phyloP scores from a whole-genome alignment of 2,329 filamentous ascomycete genomes.

The Calonectria naviculata region DNA sequence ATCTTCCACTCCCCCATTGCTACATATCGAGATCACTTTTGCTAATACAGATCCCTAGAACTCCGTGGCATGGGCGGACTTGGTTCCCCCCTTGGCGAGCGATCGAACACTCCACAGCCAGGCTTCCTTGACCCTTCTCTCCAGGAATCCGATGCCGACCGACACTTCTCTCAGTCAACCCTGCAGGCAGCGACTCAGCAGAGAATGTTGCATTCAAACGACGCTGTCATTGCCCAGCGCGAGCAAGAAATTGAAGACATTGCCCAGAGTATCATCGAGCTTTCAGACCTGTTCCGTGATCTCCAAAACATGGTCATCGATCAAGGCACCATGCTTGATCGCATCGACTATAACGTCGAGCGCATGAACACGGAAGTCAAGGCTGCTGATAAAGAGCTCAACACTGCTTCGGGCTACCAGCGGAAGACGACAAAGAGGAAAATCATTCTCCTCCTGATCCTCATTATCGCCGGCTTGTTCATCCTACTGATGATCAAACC shows the following conservation, averaged over 20 bases:
- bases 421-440: conserved; percentile 89
- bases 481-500: conserved; percentile 87
- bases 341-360: conserved; percentile 98
- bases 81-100: conserved; percentile 61
- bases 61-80: conserved; percentile 77
- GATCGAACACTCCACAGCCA: conserved; percentile 61
- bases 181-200: conserved; percentile 82
- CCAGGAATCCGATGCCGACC: conserved; percentile 93
- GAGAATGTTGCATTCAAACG: conserved; percentile 77
- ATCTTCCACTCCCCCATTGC: conserved; percentile 24
- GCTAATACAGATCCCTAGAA: conserved; percentile 60
- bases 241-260: conserved; percentile 98
- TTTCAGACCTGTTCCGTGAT: conserved; percentile 96
- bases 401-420: conserved; percentile 89
- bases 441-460: conserved; percentile 86
- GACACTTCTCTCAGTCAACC: conserved; percentile 89
- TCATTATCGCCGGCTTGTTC: conserved; percentile 88
- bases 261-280: conserved; percentile 95
- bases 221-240: conserved; percentile 87
- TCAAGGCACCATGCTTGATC: conserved; percentile 89
- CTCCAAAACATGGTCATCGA: conserved; percentile 96
- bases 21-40: background rate
- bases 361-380: conserved; percentile 95
- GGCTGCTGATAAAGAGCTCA: conserved; percentile 91
- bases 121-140: conserved; percentile 81